phyloP scores from a whole-genome alignment of 257 asterid species.

The Henckelia pumila region DNA sequence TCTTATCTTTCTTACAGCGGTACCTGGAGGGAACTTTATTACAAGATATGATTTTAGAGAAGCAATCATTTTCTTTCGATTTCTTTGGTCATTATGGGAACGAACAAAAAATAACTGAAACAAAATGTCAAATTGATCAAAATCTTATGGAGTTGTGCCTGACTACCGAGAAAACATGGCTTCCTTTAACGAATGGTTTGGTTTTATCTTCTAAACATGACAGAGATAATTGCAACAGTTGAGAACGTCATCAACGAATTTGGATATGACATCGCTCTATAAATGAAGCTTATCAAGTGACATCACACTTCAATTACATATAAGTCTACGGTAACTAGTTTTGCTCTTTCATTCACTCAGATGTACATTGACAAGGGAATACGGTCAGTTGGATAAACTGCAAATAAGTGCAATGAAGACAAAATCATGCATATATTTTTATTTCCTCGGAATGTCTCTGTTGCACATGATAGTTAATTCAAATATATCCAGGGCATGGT shows the following conservation, averaged over 20 bases:
- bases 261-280: constrained; percentile 45
- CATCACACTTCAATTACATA: constrained; percentile 13
- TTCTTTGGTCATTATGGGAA: neutral
- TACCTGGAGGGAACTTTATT: constrained; percentile 69
- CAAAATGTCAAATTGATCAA: neutral
- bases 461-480: neutral
- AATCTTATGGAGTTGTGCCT: constrained; percentile 2
- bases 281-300: constrained; percentile 21
- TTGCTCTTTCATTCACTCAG: constrained; percentile 2
- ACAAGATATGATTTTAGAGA: constrained; percentile 42
- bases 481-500: neutral
- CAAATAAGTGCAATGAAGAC: neutral
- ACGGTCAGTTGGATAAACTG: neutral
- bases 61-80: constrained; percentile 9
- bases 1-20: constrained; percentile 46
- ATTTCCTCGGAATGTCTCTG: neutral
- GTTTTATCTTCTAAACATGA: constrained; percentile 27
- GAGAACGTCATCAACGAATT: constrained; percentile 63
- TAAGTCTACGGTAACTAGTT: constrained; percentile 8
- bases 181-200: constrained; percentile 18
- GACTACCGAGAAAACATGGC: neutral
- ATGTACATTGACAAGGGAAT: neutral
- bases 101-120: neutral
- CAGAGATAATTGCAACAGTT: constrained; percentile 69
- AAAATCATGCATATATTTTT: neutral